Percentiles rank a stretch among this genome's conserved stretches.
Conservation (phyloP, 139 green algal species). For the Coelastrella sp. region DNA sequence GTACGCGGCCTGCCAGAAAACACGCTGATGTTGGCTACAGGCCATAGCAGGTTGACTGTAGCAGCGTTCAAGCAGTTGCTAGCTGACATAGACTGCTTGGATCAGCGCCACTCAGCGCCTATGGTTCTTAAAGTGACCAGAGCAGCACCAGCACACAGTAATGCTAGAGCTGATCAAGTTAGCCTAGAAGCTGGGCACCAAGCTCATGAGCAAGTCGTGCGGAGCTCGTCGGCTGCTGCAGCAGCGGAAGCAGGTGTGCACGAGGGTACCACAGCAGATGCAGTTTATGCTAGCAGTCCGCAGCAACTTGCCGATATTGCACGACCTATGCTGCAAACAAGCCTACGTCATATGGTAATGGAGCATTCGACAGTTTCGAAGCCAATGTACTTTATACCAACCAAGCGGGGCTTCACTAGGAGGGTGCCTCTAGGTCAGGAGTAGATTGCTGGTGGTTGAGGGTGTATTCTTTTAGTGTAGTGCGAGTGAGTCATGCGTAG, state of each 20-base stretch:
- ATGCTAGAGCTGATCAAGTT: background rate
- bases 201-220: background rate
- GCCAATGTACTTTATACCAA: constrained; percentile 17
- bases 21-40: background rate
- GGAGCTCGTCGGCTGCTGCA: background rate
- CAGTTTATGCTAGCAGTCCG: background rate
- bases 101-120: constrained; percentile 19
- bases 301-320: background rate
- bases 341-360: background rate
- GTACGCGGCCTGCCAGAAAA: background rate
- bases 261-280: background rate
- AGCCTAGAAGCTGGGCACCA: background rate
- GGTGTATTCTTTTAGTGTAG: too few relatives aligned
- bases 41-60: background rate
- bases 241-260: background rate
- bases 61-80: constrained; percentile 2
- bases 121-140: constrained; percentile 27
- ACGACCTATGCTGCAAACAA: background rate
- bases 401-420: constrained; percentile 15
- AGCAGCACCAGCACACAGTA: background rate
- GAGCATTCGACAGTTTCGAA: background rate
- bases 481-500: too few relatives aligned
- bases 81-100: constrained; percentile 22
- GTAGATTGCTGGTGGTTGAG: too few relatives aligned
- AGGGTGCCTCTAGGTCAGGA: background rate